Percentiles rank a stretch among this genome's conserved stretches.
Evolutionary conservation across 73 alveolate genomes (phyloP).

Genomic region (Paramecium sonneborni): DNA sequence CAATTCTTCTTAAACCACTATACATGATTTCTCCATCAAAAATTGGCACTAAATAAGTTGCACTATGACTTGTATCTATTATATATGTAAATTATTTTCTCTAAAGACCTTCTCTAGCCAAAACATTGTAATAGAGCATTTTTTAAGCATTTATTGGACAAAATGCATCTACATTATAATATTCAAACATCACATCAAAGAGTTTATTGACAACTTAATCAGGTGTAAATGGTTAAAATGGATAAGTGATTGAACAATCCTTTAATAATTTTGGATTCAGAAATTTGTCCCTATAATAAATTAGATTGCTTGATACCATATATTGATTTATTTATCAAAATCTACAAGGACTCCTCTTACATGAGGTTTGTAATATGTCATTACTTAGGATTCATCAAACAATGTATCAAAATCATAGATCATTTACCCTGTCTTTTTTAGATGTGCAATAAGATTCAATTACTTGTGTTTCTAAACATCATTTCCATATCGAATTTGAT

Average conservation of each 20-base stretch:
- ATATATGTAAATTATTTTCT: conserved; percentile 36
- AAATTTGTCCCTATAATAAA: background rate
- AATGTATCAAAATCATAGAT: background rate
- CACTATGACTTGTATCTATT: conserved; percentile 60
- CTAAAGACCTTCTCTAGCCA: background rate
- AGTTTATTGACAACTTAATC: conserved; percentile 38
- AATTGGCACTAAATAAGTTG: conserved; percentile 61
- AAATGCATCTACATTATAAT: conserved; percentile 58
- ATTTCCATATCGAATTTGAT: conserved; percentile 27
- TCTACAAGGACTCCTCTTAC: conserved; percentile 36
- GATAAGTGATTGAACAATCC: conserved; percentile 35
- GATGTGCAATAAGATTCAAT: background rate
- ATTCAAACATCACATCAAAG: conserved; percentile 57
- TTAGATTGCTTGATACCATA: background rate
- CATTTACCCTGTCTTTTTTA: conserved; percentile 13
- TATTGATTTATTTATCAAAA: conserved; percentile 34
- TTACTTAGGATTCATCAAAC: conserved; percentile 5
- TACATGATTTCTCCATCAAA: conserved; percentile 60
- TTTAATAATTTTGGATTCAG: background rate
- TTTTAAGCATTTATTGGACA: conserved; percentile 35
- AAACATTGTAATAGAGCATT: conserved; percentile 16
- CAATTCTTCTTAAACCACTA: conserved; percentile 51
- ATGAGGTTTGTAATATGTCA: conserved; percentile 26
- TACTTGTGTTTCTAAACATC: background rate
- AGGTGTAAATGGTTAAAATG: conserved; percentile 54